phyloP scores from a whole-genome alignment of 257 asterid genomes.

The Solanum pimpinellifolium region DNA sequence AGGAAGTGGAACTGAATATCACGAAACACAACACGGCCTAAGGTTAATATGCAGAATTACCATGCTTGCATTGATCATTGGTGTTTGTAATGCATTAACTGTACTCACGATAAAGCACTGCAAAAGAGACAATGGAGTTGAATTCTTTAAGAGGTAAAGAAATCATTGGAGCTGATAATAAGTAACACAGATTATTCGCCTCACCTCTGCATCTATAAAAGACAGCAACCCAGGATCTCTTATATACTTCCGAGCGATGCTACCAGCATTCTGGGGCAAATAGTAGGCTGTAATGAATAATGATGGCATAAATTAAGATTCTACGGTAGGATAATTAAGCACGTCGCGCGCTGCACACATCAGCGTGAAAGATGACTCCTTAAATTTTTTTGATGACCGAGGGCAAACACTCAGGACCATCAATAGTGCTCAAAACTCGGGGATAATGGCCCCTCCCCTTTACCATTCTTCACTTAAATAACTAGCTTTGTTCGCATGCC shows the following conservation, averaged over 20 bases:
- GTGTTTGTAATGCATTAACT: slow-evolving; percentile 80
- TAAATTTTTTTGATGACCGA: neutral
- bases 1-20: neutral
- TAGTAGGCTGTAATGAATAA: slow-evolving; percentile 67
- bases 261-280: slow-evolving; percentile 95
- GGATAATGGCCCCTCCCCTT: neutral
- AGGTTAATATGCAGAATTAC: slow-evolving; percentile 27
- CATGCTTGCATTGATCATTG: slow-evolving; percentile 99
- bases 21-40: neutral
- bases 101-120: slow-evolving; percentile 99
- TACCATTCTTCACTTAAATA: neutral
- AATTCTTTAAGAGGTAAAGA: neutral
- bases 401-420: neutral
- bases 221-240: slow-evolving; percentile 77
- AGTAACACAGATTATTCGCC: neutral
- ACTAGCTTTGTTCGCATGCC: neutral
- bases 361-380: neutral
- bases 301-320: slow-evolving; percentile 8
- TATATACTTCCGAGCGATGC: slow-evolving; percentile 73
- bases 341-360: neutral
- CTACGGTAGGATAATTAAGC: neutral
- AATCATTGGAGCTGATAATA: neutral
- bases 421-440: neutral
- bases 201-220: slow-evolving; percentile 94
- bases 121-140: slow-evolving; percentile 1